Conservation (phyloP, 176 grass and related monocot species). For the Hyparrhenia diplandra region DNA sequence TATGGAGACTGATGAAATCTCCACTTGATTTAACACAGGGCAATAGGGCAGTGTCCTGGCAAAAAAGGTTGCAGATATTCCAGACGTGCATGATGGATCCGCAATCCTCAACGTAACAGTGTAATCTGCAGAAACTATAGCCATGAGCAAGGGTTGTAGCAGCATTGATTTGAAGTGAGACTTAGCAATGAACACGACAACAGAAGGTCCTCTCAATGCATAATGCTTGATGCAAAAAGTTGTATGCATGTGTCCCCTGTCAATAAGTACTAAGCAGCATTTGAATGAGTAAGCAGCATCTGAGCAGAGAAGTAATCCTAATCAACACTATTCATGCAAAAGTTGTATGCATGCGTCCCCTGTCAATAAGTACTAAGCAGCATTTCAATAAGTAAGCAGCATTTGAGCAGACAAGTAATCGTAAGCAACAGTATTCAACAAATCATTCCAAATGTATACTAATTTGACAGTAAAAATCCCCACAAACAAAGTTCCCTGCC, state of each 20-base stretch:
- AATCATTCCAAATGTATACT: background rate
- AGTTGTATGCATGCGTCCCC: background rate
- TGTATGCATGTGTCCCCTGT: background rate
- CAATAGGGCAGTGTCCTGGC: conserved; percentile 32
- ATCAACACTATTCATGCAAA: too few relatives aligned
- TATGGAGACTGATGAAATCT: conserved; percentile 80
- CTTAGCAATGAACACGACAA: too few relatives aligned
- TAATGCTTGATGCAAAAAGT: too few relatives aligned
- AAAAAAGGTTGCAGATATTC: conserved; percentile 59
- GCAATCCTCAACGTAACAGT: conserved; percentile 62
- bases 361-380: background rate
- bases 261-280: too few relatives aligned
- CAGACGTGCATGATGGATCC: conserved; percentile 45
- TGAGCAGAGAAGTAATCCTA: background rate
- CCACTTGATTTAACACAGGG: conserved; percentile 51
- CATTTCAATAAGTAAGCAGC: too few relatives aligned
- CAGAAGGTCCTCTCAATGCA: too few relatives aligned
- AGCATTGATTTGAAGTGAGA: background rate
- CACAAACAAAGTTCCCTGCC: too few relatives aligned
- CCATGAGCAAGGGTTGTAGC: background rate
- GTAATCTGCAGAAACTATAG: conserved; percentile 40
- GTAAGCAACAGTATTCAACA: background rate
- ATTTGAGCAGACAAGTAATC: background rate
- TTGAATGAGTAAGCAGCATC: background rate
- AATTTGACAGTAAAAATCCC: too few relatives aligned